Base-by-base conservation (phyloP, 1,284 basidiomycete genomes). In the Anthracocystis setariae region DNA sequence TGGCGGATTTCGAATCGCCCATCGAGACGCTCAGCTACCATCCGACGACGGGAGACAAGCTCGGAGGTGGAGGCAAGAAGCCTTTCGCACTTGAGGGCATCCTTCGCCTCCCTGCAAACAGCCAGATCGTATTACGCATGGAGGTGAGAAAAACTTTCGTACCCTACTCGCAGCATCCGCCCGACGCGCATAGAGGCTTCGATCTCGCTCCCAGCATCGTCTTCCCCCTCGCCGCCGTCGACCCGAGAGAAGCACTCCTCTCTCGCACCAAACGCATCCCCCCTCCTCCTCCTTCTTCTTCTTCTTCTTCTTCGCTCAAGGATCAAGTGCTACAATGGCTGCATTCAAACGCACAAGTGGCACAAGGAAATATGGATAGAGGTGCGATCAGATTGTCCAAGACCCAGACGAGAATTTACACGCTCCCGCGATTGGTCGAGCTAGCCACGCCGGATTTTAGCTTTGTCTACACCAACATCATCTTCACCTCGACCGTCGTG, bases 391-490 rank as follows among this genome's bases (percentile, higher is more conserved):
- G 17, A 33, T 5, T 46, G 8, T 48, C 48, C 21, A 50, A 39
- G 13, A 33, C 38, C 13, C 56, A 59, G 17, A 25, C 56, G 1
- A 44, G 69, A 1, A 87, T 94, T 54, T 97, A 95, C 83, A 92
- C 92, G 1, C 86, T 89, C 0, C 87, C 90, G 12, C 86, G 93
- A 18, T 88, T 98, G 24, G 88, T 96, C 40, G 92, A 96, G 82
- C 87, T 97, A 23, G 91, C 95, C 8, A 94, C 93, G 8, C 96
- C 96, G 0, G 95, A 98, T 84, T 98, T 98, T 84, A 94, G 92
- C 79, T 98, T 98, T 94, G 94, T 95, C 12, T 98, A 98, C 85
- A 99, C 98, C 84, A 94, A 98, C 67, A 98, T 98, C 56, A 74
- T 82, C 51, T 81, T 81, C 48, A 77, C 75, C 46, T 75, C 69